Evolutionary conservation across 495 filamentous ascomycete genomes (phyloP), one percentile per base, ranked within the genome.

Genomic region (Cladorrhinum samala): DNA sequence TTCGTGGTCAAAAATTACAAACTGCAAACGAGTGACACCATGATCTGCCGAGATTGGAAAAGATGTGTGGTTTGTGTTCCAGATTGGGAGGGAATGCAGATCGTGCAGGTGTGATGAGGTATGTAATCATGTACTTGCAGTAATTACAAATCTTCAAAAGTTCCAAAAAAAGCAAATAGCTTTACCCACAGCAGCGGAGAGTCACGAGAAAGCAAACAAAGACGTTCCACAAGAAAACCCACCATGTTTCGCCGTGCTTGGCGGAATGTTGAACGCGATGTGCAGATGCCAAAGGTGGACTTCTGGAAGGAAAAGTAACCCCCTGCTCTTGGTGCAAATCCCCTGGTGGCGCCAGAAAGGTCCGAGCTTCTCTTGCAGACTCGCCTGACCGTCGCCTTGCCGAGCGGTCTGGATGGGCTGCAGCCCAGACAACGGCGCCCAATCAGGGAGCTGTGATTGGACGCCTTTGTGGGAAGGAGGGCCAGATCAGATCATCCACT

Each of bases 401-500:
- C 50, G 44, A 30, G 51, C 16, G 58, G 54, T 56, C 58, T 62
- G 54, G 63, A 47, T 50, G 53, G 49, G 39, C 2, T 59, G 60
- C 53, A 44, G 49, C 21, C 25, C 36, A 8, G 9, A 17, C 7
- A 16, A 2, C 19, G 11, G 27, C 47, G 27, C 47, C 64, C 64
- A 67, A 67, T 64, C 14, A 36, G 37, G 5, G 2, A 13, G 13
- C 16, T n/a, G 25, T 19, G 37, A 61, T 42, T 18, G 33, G 23
- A 21, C 27, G 24, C 23, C 25, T 11, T 13, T 40, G 57, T 48
- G 58, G 21, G 33, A 52, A 25, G 18, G 19, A 30, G 46, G 40
- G 23, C 51, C 39, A 60, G 58, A 67, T 67, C 64, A 64, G 64
- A 47, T 60, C 63, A 66, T 66, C 44, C 56, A 43, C 39, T 17